Conservation (phyloP, 495 filamentous ascomycete species). For the Lasiosphaeria ovina region DNA sequence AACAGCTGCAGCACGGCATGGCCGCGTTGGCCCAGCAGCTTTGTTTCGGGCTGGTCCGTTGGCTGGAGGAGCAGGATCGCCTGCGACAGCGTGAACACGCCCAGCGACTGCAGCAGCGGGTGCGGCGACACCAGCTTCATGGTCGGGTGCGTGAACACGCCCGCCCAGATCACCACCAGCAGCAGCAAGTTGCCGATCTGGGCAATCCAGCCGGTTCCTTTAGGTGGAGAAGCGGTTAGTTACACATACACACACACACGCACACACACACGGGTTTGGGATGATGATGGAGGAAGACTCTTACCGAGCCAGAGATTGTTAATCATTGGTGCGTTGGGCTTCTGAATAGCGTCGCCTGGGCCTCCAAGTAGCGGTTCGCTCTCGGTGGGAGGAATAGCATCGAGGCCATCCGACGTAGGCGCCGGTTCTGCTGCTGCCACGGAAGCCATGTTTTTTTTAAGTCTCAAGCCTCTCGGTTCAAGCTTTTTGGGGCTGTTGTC, state of each 20-base stretch:
- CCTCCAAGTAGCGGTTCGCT: conserved; percentile 76
- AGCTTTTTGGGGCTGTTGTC: neutral
- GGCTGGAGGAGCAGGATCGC: conserved; percentile 85
- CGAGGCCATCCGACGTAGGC: neutral
- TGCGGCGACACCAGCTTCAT: conserved; percentile 79
- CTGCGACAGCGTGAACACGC: conserved; percentile 70
- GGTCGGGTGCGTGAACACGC: conserved; percentile 61
- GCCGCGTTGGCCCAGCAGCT: conserved; percentile 63
- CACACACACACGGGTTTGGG: conserved; percentile 3
- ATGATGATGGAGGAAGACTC: conserved; percentile 12
- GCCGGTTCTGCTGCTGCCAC: neutral
- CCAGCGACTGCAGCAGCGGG: conserved; percentile 79
- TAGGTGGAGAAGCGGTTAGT: neutral
- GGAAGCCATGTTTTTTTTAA: conserved; percentile 7
- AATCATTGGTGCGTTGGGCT: conserved; percentile 57
- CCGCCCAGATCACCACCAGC: conserved; percentile 68
- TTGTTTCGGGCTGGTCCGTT: conserved; percentile 72
- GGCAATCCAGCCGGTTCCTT: conserved; percentile 45
- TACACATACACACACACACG: neutral
- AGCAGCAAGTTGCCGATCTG: conserved; percentile 54
- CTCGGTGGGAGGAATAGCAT: conserved; percentile 40
- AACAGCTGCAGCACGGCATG: conserved; percentile 68
- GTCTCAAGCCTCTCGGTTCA: too few species aligned
- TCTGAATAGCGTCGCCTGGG: conserved; percentile 70
- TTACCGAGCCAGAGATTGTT: conserved; percentile 77